Evolutionary conservation across 371 early-diverging fungal species (phyloP).

Genomic region (Umbelopsis sp.): DNA sequence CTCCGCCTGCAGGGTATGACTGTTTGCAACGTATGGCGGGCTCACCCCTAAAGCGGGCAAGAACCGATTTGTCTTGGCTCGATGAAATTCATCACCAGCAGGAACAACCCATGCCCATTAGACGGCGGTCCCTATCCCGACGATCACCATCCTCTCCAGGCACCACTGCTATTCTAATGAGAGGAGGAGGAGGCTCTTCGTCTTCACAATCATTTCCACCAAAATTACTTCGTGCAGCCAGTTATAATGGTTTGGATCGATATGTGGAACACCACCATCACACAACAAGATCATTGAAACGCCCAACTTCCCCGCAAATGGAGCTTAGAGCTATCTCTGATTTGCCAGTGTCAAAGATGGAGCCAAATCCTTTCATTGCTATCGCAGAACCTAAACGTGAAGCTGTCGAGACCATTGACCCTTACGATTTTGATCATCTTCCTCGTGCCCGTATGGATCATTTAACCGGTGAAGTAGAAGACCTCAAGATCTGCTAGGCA

Average conservation of each 20-base stretch:
- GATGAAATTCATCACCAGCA: constrained; percentile 13
- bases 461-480: constrained; percentile 15
- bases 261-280: not conserved
- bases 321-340: constrained; percentile 9
- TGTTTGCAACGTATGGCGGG: not conserved
- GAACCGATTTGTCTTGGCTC: constrained; percentile 15
- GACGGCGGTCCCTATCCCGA: constrained; percentile 9
- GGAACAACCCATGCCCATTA: constrained; percentile 11
- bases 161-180: constrained; percentile 10
- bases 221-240: constrained; percentile 4
- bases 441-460: constrained; percentile 13
- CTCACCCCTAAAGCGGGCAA: constrained; percentile 10
- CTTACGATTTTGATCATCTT: constrained; percentile 9
- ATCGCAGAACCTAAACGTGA: constrained; percentile 12
- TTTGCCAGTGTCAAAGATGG: constrained; percentile 7
- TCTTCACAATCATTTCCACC: constrained; percentile 9
- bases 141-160: constrained; percentile 14
- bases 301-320: constrained; percentile 7
- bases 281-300: not conserved
- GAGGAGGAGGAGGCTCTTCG: constrained; percentile 12
- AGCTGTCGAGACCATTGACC: constrained; percentile 3
- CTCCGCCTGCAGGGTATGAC: constrained; percentile 1
- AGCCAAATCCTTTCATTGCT: constrained; percentile 8
- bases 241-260: constrained; percentile 15
- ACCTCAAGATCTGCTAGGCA: constrained; percentile 7